Conservation (phyloP, 2,329 filamentous ascomycete species). For the Colletotrichum sp. region DNA sequence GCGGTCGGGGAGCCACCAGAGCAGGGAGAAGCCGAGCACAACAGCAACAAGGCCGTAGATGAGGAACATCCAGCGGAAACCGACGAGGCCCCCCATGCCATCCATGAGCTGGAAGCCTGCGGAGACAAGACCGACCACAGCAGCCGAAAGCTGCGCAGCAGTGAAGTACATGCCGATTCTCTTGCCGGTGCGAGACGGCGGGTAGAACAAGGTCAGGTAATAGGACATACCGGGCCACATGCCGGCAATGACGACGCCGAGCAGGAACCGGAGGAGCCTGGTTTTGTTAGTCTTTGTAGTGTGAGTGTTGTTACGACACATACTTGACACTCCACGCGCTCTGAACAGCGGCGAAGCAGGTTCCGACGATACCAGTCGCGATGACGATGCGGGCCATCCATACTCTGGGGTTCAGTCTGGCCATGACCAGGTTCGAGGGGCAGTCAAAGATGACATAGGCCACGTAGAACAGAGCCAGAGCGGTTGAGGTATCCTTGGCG, state of each 20-base stretch:
- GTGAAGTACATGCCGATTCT: constrained; percentile 91
- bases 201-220: constrained; percentile 91
- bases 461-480: constrained; percentile 88
- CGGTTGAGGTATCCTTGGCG: constrained; percentile 80
- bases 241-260: constrained; percentile 87
- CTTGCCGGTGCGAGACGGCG: constrained; percentile 83
- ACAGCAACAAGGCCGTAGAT: constrained; percentile 81
- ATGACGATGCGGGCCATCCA: constrained; percentile 95
- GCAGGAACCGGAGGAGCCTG: constrained; percentile 78
- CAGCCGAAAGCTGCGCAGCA: constrained; percentile 85
- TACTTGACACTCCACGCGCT: constrained; percentile 85
- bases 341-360: constrained; percentile 82
- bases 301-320: constrained; percentile 26
- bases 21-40: constrained; percentile 71
- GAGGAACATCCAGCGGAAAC: constrained; percentile 93
- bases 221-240: constrained; percentile 98
- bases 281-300: constrained; percentile 14
- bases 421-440: constrained; percentile 90
- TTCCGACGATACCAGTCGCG: constrained; percentile 82
- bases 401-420: constrained; percentile 78
- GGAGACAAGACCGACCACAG: constrained; percentile 87
- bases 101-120: constrained; percentile 95
- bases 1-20: constrained; percentile 92
- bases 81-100: constrained; percentile 74
- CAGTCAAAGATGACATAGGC: constrained; percentile 90